Evolutionary conservation across 768 basidiomycete genomes (phyloP), one percentile per base, ranked within the genome.

Genomic region (Lactarius psammicola): DNA sequence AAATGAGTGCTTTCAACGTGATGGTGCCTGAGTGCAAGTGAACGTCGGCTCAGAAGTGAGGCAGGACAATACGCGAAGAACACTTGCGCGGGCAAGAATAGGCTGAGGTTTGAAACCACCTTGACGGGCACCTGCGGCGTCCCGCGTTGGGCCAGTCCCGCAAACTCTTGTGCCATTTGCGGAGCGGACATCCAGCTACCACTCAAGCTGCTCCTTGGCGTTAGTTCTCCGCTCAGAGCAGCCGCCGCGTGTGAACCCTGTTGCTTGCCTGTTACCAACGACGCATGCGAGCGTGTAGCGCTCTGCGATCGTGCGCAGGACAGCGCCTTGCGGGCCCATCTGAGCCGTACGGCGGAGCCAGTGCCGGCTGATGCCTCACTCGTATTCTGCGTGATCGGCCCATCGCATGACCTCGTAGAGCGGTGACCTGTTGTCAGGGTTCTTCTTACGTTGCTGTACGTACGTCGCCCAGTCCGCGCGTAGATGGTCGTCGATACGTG

Each of bases 1-100:
- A 92, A 86, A 73, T 92, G 88, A 4, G 90, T 75, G 71, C 89
- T 89, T 72, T 93, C 90, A 18, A 92, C 80, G 70, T 88, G 84
- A 73, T 92, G 89, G 62, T 89, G 87, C 42, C 90, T 92, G 46
- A 55, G 40, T 7, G 40, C 49, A 15, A 33, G 56, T 28, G 55
- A 23, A n/a, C 13, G 8, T 38, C 34, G 5, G 36, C 11, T 23
- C 59, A 30, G 59, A 62, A 20, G 17, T 44, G 36, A 38, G 33
- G 64, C 31, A 15, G 20, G 30, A 30, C 20, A 7, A 49, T 17
- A 56, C 23, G 30, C 62, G 36, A 6, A n/a, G 42, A 56, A 49
- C 18, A 74, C 84, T 60, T 72, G 89, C 89, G 80, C 80, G 4
- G 90, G 87, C 44, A 91, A 76, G 72, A 85, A 92, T 63, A 93